Conservation (phyloP, 2,329 filamentous ascomycete species). For the Talaromyces sp. region DNA sequence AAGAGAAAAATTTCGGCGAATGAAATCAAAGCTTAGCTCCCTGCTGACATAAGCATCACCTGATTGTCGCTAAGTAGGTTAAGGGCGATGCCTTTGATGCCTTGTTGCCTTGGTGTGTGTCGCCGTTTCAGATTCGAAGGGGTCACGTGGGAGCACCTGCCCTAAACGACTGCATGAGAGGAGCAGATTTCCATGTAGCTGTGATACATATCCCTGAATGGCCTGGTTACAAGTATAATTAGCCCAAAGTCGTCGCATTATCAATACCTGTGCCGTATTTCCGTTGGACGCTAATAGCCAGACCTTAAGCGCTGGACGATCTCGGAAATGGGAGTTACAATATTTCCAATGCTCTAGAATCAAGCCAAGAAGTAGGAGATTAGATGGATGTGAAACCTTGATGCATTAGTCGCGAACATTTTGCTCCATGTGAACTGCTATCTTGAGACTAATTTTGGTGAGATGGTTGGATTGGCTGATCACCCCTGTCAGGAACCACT, state of each 20-base stretch:
- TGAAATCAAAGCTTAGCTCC: constrained; percentile 6
- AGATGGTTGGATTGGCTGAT: not conserved
- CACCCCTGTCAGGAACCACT: not conserved
- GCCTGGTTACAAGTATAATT: not conserved
- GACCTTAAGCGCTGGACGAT: not conserved
- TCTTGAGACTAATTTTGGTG: not conserved
- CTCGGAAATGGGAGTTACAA: not conserved
- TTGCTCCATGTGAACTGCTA: not conserved
- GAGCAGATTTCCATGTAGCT: not conserved
- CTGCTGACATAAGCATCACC: not conserved
- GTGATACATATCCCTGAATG: not conserved
- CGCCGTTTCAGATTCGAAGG: not conserved
- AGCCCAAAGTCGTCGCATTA: not conserved
- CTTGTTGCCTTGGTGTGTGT: not conserved
- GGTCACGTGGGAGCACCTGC: not conserved
- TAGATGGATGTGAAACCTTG: not conserved
- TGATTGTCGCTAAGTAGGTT: not conserved
- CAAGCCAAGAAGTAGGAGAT: not conserved
- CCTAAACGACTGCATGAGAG: not conserved
- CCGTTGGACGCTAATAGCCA: not conserved
- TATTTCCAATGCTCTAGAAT: not conserved
- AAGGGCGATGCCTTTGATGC: not conserved
- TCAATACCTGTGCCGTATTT: not conserved
- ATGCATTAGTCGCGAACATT: constrained; percentile 4
- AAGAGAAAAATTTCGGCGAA: constrained; percentile 11